Base-by-base conservation (phyloP, 192 early-diverging fungal genomes). In the Diversispora epigaea region DNA sequence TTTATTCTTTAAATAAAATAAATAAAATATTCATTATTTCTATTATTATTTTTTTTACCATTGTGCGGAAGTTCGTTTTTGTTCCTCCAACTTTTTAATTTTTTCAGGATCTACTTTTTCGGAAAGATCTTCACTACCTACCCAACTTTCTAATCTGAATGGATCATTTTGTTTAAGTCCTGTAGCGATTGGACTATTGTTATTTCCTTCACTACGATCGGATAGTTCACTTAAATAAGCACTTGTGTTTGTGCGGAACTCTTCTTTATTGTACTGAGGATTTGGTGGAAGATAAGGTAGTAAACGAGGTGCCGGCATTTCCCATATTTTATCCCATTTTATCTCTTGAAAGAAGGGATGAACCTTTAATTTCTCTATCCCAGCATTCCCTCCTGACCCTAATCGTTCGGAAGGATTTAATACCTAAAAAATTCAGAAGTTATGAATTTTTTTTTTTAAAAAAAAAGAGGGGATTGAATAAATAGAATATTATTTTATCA, bases 261-360 rank as follows among this genome's bases (percentile, higher is more conserved):
- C 69, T 60, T 80, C 77, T 8, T 76, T 72, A 68, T 80, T 77
- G 64, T 78, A 56, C 32, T 76, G 56, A 60, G 77, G 79, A 22
- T 80, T 78, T 25, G 79, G 73, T 9, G 81, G 81, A 19, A 82
- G 64, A 43, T 82, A 79, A 19, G 79, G 79, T 57, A 80, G 79
- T n/a, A 87, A 52, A 47, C 64, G 76, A 17, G 88, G 88, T 32
- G 90, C 88, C 12, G 82, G 81, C 21, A 71, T 77, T 4, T 79
- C 70, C 79, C 86, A 87, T 19, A 95, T 46, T 0, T 71, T 64
- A 9, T 84, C 79, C 93, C 93, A 97, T 12, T 90, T 81, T 45
- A 97, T 85, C n/a, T 87, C 93, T 0, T 85, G 70, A 72, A 98
- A 98, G 68, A 98, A 95, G 14, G 91, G 75, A 56, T 98, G 93